A percentile compares a stretch with the other conserved stretches of the same genome.
Evolutionary conservation across 441 rosid genomes (phyloP).

Genomic region (Adansonia grandidieri): DNA sequence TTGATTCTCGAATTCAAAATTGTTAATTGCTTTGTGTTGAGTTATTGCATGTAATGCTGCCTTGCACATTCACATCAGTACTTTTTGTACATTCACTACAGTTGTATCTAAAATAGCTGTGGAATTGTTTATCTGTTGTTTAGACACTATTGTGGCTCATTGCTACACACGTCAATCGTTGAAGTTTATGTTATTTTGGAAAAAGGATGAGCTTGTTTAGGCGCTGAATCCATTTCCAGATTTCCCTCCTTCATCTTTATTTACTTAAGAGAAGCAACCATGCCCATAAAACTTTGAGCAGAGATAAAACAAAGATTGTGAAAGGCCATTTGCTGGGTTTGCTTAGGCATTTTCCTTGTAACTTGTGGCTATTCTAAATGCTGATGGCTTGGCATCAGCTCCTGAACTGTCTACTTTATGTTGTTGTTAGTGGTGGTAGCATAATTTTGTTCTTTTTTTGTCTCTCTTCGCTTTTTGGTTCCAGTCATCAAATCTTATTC

Average conservation of each 20-base stretch:
- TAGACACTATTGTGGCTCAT: neutral
- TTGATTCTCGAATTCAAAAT: neutral
- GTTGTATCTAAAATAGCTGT: neutral
- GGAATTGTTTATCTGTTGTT: neutral
- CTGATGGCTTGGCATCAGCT: constrained; percentile 14
- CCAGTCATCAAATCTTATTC: neutral
- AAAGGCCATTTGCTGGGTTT: neutral
- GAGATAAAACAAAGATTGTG: neutral
- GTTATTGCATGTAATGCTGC: neutral
- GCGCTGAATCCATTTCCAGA: neutral
- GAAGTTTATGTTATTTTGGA: neutral
- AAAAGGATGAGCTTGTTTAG: constrained; percentile 9
- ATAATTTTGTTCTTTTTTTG: neutral
- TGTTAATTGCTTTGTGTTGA: neutral
- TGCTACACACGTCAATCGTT: neutral
- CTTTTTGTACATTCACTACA: neutral
- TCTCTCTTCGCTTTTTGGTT: neutral
- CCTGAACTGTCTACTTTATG: neutral
- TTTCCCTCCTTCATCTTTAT: neutral
- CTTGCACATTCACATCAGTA: neutral
- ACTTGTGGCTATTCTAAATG: neutral
- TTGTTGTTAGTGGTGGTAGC: neutral
- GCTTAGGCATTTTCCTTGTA: neutral
- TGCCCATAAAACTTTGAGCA: neutral
- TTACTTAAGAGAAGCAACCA: neutral